phyloP scores from a whole-genome alignment of 75 land plant species.

The Cunninghamia lanceolata region DNA sequence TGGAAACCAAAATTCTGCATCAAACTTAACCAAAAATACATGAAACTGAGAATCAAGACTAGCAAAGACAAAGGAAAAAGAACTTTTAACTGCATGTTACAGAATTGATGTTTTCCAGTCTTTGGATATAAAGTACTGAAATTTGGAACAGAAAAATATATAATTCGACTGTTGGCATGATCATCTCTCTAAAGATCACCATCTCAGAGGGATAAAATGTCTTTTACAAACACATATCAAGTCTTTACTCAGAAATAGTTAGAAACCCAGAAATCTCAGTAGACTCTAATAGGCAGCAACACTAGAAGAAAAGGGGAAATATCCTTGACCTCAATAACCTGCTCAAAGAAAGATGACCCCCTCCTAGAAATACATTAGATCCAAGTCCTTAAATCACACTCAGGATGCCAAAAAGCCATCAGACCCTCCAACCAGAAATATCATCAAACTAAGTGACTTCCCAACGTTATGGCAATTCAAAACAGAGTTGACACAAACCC shows the following conservation, averaged over 20 bases:
- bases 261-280: not conserved
- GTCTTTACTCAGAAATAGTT: not conserved
- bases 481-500: not conserved
- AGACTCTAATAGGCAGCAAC: not conserved
- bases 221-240: not conserved
- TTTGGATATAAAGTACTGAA: not conserved
- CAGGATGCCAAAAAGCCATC: not conserved
- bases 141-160: not conserved
- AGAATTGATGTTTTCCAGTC: not conserved
- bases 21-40: not conserved
- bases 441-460: not conserved
- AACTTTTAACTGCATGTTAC: not conserved
- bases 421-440: not conserved
- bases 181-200: not conserved
- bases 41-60: not conserved
- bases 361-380: not conserved
- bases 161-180: not conserved
- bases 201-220: not conserved
- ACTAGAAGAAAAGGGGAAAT: not conserved
- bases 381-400: not conserved
- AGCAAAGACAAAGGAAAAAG: not conserved
- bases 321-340: not conserved
- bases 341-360: not conserved
- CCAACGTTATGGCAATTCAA: not conserved
- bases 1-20: not conserved